These are phyloP conservation scores for Apiospora marii DNA, from an alignment of 2,329 filamentous ascomycete species.

Conservation along the genomic window DNA sequence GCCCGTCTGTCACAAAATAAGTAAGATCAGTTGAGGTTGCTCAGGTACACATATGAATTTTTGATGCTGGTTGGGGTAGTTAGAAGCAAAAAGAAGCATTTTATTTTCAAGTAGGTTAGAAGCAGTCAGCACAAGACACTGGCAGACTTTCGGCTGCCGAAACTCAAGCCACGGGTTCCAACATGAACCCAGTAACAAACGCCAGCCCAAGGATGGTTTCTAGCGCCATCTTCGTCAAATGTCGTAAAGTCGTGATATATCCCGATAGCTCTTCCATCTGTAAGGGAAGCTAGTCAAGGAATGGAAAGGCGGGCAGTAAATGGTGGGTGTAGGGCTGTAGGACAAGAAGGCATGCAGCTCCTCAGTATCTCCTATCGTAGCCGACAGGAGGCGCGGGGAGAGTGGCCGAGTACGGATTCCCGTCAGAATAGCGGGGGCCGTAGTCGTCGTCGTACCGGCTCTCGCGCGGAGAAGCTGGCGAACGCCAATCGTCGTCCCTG, in stretches of 20 bases:
- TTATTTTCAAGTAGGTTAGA: slow-evolving; percentile 19
- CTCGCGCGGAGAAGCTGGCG: slow-evolving; percentile 49
- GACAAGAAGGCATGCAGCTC: slow-evolving; percentile 15
- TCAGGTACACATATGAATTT: slow-evolving; percentile 34
- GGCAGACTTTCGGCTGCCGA: not conserved
- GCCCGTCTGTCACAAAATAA: slow-evolving; percentile 50
- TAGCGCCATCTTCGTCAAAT: slow-evolving; percentile 25
- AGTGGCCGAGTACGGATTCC: slow-evolving; percentile 53
- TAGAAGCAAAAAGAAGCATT: slow-evolving; percentile 32
- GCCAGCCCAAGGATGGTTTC: slow-evolving; percentile 1
- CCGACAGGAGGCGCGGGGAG: slow-evolving; percentile 52
- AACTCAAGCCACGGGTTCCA: slow-evolving; percentile 1
- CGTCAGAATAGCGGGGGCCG: slow-evolving; percentile 55
- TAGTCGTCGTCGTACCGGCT: slow-evolving; percentile 50
- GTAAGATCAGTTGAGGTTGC: slow-evolving; percentile 49
- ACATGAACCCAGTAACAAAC: not conserved
- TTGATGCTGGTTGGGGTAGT: slow-evolving; percentile 33
- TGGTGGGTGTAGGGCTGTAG: not conserved
- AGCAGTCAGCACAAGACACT: slow-evolving; percentile 7
- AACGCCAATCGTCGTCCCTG: slow-evolving; percentile 54
- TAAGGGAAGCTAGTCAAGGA: slow-evolving; percentile 13
- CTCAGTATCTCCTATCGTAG: slow-evolving; percentile 46
- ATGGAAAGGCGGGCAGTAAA: slow-evolving; percentile 19
- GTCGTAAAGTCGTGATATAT: slow-evolving; percentile 37
- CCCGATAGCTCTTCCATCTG: slow-evolving; percentile 26